Evolutionary conservation across 768 basidiomycete species (phyloP).

Genomic region (Pleurotus platypus): DNA sequence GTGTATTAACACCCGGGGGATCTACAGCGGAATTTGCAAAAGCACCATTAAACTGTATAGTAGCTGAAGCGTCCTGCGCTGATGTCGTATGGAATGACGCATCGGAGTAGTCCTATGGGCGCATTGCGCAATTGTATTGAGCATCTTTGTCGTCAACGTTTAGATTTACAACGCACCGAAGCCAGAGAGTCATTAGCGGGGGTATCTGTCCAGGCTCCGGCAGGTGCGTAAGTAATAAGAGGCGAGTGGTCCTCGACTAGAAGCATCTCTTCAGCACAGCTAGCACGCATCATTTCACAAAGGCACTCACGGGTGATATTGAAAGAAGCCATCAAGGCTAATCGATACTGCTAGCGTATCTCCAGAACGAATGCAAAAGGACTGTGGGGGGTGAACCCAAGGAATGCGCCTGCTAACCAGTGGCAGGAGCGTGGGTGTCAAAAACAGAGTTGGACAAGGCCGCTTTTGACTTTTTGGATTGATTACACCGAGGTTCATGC

Average conservation of each 20-base stretch:
- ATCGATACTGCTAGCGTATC: constrained; percentile 14
- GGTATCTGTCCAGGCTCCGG: constrained; percentile 47
- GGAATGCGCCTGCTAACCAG: constrained; percentile 4
- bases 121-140: not conserved
- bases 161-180: constrained; percentile 24
- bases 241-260: constrained; percentile 59
- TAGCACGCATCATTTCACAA: too few species aligned
- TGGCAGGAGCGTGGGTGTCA: constrained; percentile 6
- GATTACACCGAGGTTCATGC: not conserved
- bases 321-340: constrained; percentile 47
- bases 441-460: not conserved
- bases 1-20: not conserved
- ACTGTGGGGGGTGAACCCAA: constrained; percentile 5
- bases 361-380: constrained; percentile 14
- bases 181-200: constrained; percentile 34
- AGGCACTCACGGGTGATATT: constrained; percentile 34
- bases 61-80: constrained; percentile 43
- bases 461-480: constrained; percentile 5
- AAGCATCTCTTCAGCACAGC: not conserved
- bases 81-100: constrained; percentile 41
- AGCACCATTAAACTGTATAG: constrained; percentile 47
- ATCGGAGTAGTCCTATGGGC: constrained; percentile 37
- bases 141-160: not conserved
- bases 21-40: not conserved
- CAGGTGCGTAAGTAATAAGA: constrained; percentile 46